Evolutionary conservation across 2,329 filamentous ascomycete genomes (phyloP).

Genomic region (Huntiella moniliformis): DNA sequence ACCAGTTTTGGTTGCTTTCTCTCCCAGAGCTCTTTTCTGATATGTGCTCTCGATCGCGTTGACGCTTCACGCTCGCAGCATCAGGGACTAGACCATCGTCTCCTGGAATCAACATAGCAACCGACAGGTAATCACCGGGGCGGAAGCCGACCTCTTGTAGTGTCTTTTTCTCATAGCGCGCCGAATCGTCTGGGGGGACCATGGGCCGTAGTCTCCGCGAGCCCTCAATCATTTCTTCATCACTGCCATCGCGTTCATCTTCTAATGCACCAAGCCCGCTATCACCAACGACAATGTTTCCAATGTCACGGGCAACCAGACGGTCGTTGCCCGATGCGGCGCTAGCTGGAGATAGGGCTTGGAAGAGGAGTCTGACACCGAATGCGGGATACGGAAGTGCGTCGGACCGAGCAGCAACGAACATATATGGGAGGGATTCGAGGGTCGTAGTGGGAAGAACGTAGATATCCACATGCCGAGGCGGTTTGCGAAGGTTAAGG

Average conservation of each 20-base stretch:
- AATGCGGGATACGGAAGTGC: slow-evolving; percentile 55
- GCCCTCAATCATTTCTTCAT: slow-evolving; percentile 36
- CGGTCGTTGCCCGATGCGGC: slow-evolving; percentile 22
- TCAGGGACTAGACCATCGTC: slow-evolving; percentile 57
- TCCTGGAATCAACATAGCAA: slow-evolving; percentile 59
- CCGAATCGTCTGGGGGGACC: slow-evolving; percentile 20
- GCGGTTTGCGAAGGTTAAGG: slow-evolving; percentile 40
- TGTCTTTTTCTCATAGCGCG: slow-evolving; percentile 49
- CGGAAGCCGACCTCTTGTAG: slow-evolving; percentile 63
- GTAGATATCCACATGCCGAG: slow-evolving; percentile 60
- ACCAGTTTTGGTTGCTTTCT: no score
- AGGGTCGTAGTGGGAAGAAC: slow-evolving; percentile 72
- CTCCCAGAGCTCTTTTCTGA: no score
- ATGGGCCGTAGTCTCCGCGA: slow-evolving; percentile 49
- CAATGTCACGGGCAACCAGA: slow-evolving; percentile 64
- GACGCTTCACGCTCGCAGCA: slow-evolving; percentile 29
- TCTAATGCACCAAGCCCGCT: slow-evolving; percentile 27
- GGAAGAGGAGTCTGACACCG: slow-evolving; percentile 73
- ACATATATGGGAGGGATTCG: slow-evolving; percentile 58
- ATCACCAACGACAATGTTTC: slow-evolving; percentile 59
- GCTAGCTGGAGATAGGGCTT: slow-evolving; percentile 68
- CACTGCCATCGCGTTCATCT: slow-evolving; percentile 13
- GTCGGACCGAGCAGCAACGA: slow-evolving; percentile 44
- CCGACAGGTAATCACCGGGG: slow-evolving; percentile 74
- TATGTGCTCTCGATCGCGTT: slow-evolving; percentile 15